Evolutionary conservation across 208 protist species (phyloP), one percentile per base, ranked within the genome.

Genomic region (Histomonas meleagridis): DNA sequence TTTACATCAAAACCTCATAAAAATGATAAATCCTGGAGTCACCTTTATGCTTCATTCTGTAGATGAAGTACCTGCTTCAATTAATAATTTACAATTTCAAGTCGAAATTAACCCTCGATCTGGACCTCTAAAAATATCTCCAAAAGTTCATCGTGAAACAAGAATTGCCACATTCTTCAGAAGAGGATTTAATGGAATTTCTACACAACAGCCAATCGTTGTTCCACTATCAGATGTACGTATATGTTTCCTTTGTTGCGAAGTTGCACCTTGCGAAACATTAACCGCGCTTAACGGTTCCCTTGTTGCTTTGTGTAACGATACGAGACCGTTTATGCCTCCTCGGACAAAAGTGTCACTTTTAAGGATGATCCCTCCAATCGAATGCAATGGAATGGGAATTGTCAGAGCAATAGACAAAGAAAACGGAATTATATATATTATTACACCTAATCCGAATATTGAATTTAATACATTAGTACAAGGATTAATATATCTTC

Each of bases 321-420:
- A 86, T 55, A 10, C 0, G 32, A 26, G 76, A 18, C 23, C 51
- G 14, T 86, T 86, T 26, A 9, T 46, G 10, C 40, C 18, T 26
- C 32, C 23, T 18, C 51, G 38, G 46, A 86, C n/a, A 86, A 18
- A 57, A 32, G 40, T 86, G 26, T 32, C 40, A 55, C 12, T 86
- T 28, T n/a, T 86, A 18, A 48, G 46, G 1, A 28, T 32, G 38
- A 9, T 55, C 38, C 40, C 76, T 35, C 18, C 32, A 12, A 14
- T 32, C 10, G 21, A 32, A 55, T 55, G 40, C 38, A 18, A 18
- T 26, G 76, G 76, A 23, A 57, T 55, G 26, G 76, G 76, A 32
- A 40, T 86, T 35, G 76, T 86, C 38, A 48, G 26, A 86, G 76
- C 76, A 3, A 86, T 86, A n/a, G 76, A 86, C 38, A 86, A 86